A percentile compares a stretch with the other conserved stretches of the same genome.
phyloP scores from a whole-genome alignment of 73 alveolate species.

The Blepharisma japonicum region DNA sequence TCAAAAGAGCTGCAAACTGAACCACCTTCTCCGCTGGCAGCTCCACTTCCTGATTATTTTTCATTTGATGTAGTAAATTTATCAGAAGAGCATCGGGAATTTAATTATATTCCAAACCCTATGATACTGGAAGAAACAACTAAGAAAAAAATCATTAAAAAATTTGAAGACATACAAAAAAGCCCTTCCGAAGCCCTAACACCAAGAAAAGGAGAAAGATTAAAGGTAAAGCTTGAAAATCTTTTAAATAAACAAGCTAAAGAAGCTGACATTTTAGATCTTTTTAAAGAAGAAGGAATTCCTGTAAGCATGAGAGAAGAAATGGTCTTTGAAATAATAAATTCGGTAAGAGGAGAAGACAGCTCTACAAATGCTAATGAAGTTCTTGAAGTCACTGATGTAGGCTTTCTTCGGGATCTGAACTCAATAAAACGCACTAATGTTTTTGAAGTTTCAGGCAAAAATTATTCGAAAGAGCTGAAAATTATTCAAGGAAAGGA shows the following conservation, averaged over 20 bases:
- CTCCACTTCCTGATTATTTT: conserved; percentile 19
- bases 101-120: neutral
- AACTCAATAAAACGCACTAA: neutral
- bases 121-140: neutral
- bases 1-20: neutral
- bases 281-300: conserved; percentile 27
- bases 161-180: neutral
- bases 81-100: neutral
- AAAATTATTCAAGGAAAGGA: neutral
- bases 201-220: neutral
- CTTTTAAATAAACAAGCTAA: neutral
- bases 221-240: neutral
- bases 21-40: conserved; percentile 25
- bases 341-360: neutral
- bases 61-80: neutral
- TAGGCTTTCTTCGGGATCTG: neutral
- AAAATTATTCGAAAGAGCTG: neutral
- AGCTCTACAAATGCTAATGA: neutral
- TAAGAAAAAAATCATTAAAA: neutral
- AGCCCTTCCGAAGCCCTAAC: neutral
- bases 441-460: neutral
- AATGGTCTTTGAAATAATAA: conserved; percentile 6
- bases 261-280: conserved; percentile 13
- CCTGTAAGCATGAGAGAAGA: conserved; percentile 20
- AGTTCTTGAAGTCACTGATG: neutral